These are phyloP conservation scores for Eucalyptus virginea DNA, from an alignment of 345 rosid species.

Conservation along the genomic window DNA sequence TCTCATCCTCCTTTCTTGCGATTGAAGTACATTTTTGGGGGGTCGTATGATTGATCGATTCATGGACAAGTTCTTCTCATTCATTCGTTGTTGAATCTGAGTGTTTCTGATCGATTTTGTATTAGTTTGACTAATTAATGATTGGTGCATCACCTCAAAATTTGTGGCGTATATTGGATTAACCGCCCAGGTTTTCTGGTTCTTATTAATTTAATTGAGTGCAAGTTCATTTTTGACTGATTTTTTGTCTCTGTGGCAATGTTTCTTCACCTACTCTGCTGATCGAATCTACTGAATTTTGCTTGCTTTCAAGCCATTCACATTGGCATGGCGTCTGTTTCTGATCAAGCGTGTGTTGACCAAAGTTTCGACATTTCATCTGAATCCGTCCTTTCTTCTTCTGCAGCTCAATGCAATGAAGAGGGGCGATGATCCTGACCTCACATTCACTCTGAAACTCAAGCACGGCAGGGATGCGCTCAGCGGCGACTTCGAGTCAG, in stretches of 20 bases:
- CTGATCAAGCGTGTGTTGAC: background rate
- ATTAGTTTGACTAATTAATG: background rate
- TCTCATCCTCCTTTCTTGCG: background rate
- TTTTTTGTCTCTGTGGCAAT: background rate
- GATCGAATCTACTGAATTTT: background rate
- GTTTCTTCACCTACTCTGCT: background rate
- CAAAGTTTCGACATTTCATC: background rate
- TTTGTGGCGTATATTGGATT: background rate
- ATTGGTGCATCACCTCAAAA: background rate
- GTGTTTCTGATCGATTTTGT: background rate
- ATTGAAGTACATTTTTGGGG: background rate
- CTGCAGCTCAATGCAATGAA: conserved; percentile 67
- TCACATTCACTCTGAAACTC: conserved; percentile 39
- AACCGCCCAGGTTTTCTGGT: background rate
- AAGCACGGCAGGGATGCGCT: conserved; percentile 33
- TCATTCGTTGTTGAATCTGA: background rate
- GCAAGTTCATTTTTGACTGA: background rate
- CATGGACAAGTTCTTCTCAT: background rate
- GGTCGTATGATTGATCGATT: background rate
- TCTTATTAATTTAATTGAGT: background rate
- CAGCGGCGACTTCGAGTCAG: conserved; percentile 51
- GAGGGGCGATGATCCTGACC: conserved; percentile 45
- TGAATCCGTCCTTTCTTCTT: background rate
- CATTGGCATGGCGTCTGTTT: background rate
- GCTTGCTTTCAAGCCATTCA: background rate